Conservation (phyloP, 106 monocot genomes). For the Cymbidium sinense region DNA sequence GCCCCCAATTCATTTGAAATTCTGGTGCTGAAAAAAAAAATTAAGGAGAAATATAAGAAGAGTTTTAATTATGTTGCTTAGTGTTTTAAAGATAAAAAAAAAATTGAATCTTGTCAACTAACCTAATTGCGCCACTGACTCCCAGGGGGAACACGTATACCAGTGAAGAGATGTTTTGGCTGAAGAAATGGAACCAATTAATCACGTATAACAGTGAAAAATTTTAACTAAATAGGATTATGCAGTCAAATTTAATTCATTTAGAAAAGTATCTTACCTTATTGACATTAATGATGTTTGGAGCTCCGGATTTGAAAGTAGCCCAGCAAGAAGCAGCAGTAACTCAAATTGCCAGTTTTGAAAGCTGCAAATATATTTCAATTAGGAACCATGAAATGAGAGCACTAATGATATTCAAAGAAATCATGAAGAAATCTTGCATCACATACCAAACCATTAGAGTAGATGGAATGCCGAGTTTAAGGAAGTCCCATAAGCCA, state of each 20-base stretch:
- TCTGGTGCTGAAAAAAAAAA: slow-evolving; percentile 19
- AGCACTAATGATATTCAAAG: not conserved
- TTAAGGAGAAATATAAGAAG: not conserved
- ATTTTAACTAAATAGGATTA: not conserved
- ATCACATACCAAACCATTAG: slow-evolving; percentile 44
- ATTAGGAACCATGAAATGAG: too few relatives aligned
- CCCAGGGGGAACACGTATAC: slow-evolving; percentile 15
- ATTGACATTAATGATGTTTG: slow-evolving; percentile 31
- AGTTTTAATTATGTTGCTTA: not conserved
- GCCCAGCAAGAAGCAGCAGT: slow-evolving; percentile 25
- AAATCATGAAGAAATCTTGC: not conserved
- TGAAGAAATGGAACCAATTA: slow-evolving; percentile 3
- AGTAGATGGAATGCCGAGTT: slow-evolving; percentile 41
- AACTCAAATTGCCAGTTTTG: slow-evolving; percentile 29
- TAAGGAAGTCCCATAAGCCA: slow-evolving; percentile 26
- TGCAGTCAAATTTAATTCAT: not conserved
- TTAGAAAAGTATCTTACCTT: slow-evolving; percentile 14
- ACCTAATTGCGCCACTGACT: slow-evolving; percentile 19
- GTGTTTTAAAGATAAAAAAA: not conserved
- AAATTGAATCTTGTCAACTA: not conserved
- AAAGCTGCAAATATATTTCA: slow-evolving; percentile 10
- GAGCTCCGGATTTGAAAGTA: slow-evolving; percentile 28
- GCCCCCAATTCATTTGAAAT: slow-evolving; percentile 44
- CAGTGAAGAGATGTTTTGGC: slow-evolving; percentile 28
- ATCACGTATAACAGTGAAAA: not conserved